phyloP scores from a whole-genome alignment of 176 grass and related monocot species.

The Bolboschoenus planiculmis region DNA sequence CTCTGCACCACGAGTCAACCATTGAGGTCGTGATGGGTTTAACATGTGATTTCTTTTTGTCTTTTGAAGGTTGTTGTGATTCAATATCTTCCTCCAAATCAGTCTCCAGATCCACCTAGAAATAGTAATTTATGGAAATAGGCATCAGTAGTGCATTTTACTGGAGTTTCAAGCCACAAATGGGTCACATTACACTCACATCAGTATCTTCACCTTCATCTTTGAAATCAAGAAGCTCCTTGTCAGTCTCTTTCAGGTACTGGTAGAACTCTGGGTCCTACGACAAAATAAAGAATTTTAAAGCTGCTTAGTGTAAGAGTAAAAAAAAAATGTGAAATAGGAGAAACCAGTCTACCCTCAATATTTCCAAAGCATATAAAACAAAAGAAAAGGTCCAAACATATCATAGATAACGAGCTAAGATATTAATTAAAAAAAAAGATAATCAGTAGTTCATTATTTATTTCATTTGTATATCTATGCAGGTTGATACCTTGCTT shows the following conservation, averaged over 20 bases:
- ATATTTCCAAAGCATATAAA: neutral
- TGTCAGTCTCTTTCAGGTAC: conserved; percentile 70
- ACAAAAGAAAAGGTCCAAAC: neutral
- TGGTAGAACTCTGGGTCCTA: conserved; percentile 91
- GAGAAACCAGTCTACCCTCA: neutral
- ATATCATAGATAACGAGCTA: neutral
- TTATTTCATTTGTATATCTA: neutral
- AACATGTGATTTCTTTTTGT: conserved; percentile 33
- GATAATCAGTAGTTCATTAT: neutral
- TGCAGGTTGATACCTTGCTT: neutral
- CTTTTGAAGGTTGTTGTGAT: conserved; percentile 18
- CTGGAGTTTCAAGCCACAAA: neutral
- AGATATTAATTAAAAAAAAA: neutral
- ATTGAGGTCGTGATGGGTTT: conserved; percentile 84
- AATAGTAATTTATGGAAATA: conserved; percentile 16
- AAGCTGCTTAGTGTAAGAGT: neutral
- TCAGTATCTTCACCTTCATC: conserved; percentile 49
- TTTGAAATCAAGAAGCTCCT: conserved; percentile 66
- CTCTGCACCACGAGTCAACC: conserved; percentile 74
- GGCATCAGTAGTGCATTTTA: neutral
- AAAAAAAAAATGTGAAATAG: neutral
- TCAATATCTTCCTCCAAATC: conserved; percentile 35
- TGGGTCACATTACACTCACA: conserved; percentile 35
- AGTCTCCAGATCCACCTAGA: conserved; percentile 45
- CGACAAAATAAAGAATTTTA: conserved; percentile 3